A percentile compares a stretch with the other conserved stretches of the same genome.
phyloP scores from a whole-genome alignment of 345 rosid species.

The Gynandropsis gynandra region DNA sequence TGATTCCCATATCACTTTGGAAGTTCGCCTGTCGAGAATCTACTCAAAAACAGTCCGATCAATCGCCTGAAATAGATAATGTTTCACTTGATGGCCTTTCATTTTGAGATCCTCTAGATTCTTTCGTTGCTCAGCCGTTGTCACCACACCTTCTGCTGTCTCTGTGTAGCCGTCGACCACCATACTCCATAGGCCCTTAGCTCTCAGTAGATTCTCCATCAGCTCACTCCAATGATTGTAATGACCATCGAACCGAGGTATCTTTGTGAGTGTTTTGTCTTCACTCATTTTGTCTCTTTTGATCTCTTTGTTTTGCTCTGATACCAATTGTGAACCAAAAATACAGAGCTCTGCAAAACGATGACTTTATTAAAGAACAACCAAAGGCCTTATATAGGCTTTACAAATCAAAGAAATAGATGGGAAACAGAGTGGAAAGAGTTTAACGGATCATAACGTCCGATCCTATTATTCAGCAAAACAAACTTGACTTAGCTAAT shows the following conservation, averaged over 20 bases:
- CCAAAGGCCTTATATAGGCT: too few relatives aligned
- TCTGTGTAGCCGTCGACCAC: too few relatives aligned
- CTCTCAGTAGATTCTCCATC: background rate
- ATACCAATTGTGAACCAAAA: background rate
- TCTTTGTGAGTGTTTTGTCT: background rate
- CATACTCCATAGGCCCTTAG: too few relatives aligned
- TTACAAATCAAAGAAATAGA: too few relatives aligned
- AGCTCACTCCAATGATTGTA: background rate
- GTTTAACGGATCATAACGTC: too few relatives aligned
- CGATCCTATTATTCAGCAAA: too few relatives aligned
- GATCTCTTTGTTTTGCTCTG: background rate
- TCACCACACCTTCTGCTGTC: background rate
- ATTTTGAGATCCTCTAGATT: too few relatives aligned
- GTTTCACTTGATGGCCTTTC: constrained; percentile 4
- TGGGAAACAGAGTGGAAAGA: too few relatives aligned
- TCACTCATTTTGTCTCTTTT: too few relatives aligned
- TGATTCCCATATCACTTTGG: too few relatives aligned
- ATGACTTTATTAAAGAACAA: background rate
- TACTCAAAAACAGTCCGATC: background rate
- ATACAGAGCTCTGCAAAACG: background rate
- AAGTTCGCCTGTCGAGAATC: background rate
- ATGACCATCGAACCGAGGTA: background rate
- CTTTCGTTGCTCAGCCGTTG: background rate
- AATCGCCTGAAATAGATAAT: constrained; percentile 14
- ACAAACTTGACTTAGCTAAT: too few relatives aligned